Percentiles rank a stretch among this genome's conserved stretches.
These are phyloP conservation scores for Talaromyces wortmannii DNA, from an alignment of 495 filamentous ascomycete genomes.

Conservation along the genomic window DNA sequence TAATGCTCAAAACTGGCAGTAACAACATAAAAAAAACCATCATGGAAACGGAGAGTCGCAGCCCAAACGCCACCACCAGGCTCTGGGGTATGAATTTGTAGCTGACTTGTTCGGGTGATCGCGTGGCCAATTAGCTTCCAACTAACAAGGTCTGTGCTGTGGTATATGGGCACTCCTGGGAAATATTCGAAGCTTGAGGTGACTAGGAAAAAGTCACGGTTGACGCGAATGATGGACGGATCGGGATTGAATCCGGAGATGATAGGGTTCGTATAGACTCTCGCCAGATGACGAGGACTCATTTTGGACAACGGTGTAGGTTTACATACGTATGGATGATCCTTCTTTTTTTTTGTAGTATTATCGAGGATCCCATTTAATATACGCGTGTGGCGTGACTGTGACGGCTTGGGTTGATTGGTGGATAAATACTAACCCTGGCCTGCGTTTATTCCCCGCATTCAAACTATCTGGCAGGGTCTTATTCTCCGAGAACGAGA, in stretches of 20 bases:
- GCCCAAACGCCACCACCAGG: slow-evolving; percentile 43
- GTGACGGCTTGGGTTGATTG: background rate
- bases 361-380: too few relatives aligned
- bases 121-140: slow-evolving; percentile 48
- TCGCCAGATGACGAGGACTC: background rate
- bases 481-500: too few relatives aligned
- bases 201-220: slow-evolving; percentile 31
- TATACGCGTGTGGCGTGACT: background rate
- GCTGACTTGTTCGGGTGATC: slow-evolving; percentile 49
- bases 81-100: slow-evolving; percentile 53
- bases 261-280: slow-evolving; percentile 21
- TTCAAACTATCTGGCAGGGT: background rate
- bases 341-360: too few relatives aligned
- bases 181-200: slow-evolving; percentile 45
- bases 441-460: background rate
- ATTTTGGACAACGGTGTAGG: background rate
- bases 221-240: slow-evolving; percentile 31
- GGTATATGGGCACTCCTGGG: slow-evolving; percentile 39
- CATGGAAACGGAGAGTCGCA: slow-evolving; percentile 31
- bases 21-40: slow-evolving; percentile 31
- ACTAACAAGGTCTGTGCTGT: slow-evolving; percentile 35
- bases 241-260: slow-evolving; percentile 37
- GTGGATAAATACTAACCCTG: background rate
- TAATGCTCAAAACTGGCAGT: slow-evolving; percentile 34
- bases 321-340: too few relatives aligned